Evolutionary conservation across 345 rosid species (phyloP).

Genomic region (Eucalyptus sideroxylon): DNA sequence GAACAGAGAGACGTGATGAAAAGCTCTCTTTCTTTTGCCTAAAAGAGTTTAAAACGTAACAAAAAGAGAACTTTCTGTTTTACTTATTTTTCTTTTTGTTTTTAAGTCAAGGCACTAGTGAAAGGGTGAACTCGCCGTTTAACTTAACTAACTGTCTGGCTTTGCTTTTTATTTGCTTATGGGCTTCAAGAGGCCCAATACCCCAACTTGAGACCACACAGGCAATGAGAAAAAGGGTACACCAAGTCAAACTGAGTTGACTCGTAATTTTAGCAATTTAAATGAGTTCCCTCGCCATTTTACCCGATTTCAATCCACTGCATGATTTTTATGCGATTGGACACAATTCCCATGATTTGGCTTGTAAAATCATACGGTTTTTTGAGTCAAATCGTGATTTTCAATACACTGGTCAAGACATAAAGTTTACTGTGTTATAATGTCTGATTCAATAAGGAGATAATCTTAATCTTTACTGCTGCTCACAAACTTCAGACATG

Average conservation of each 20-base stretch:
- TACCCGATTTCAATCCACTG: background rate
- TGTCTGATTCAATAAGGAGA: background rate
- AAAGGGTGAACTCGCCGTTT: background rate
- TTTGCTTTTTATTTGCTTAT: background rate
- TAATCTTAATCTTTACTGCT: background rate
- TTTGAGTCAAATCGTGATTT: background rate
- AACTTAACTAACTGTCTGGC: background rate
- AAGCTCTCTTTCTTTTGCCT: background rate
- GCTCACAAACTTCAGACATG: background rate
- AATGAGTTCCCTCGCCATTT: background rate
- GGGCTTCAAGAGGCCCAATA: background rate
- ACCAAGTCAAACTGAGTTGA: background rate
- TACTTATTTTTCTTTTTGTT: background rate
- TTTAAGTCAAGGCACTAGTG: background rate
- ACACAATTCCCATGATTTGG: background rate
- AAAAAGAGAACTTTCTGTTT: background rate
- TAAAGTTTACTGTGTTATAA: background rate
- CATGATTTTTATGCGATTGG: background rate
- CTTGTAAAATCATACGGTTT: background rate
- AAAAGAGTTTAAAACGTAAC: background rate
- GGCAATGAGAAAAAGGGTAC: background rate
- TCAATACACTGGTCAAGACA: background rate
- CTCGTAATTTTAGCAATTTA: background rate
- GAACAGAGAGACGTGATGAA: background rate
- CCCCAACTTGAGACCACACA: background rate